Evolutionary conservation across 2,329 filamentous ascomycete species (phyloP), one percentile per base, ranked within the genome.

Genomic region (Alternaria consortialis): DNA sequence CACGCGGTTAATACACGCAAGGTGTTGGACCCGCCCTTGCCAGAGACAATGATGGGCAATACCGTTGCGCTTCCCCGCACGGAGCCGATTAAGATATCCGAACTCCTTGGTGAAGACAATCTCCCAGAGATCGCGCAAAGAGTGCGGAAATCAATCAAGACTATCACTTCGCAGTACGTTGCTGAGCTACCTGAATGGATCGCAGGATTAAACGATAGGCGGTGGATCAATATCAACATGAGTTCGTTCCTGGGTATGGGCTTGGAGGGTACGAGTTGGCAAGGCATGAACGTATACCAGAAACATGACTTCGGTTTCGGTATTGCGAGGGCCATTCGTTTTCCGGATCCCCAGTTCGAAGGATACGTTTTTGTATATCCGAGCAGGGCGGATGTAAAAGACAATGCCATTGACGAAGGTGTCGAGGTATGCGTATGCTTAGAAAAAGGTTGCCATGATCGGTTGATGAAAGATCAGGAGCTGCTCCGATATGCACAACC

Each of bases 291-390:
- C n/a, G 44, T 62, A 4, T 74, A 74, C 39, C 39, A 60, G 47
- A 56, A 54, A 37, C 71, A 74, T 53, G 71, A 77, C 53, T 77
- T 76, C 53, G 74, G 74, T 2, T 77, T 77, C 48, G 74, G 74
- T 5, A 13, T 58, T 42, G 72, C 69, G 7, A 51, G 39, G 42
- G 63, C 63, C 25, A 8, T 53, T 36, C 51, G 69, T 3, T 66
- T 64, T 52, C 68, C 69, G 1, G 50, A 57, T 31, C 66, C 68
- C 17, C 55, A 53, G 20, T 59, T 65, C 17, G 68, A 71, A 27
- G 65, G 66, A 2, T 68, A 55, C 48, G 51, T 72, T 8, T 67
- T 68, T 25, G 56, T 68, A 7, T 63, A 64, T 29, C 69, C 69
- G 32, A 56, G 46, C 15, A 48, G 69, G 15, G 56, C 58, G 17